These are phyloP conservation scores for Scorias spongiosa DNA, from an alignment of 2,329 filamentous ascomycete species.

Conservation along the genomic window DNA sequence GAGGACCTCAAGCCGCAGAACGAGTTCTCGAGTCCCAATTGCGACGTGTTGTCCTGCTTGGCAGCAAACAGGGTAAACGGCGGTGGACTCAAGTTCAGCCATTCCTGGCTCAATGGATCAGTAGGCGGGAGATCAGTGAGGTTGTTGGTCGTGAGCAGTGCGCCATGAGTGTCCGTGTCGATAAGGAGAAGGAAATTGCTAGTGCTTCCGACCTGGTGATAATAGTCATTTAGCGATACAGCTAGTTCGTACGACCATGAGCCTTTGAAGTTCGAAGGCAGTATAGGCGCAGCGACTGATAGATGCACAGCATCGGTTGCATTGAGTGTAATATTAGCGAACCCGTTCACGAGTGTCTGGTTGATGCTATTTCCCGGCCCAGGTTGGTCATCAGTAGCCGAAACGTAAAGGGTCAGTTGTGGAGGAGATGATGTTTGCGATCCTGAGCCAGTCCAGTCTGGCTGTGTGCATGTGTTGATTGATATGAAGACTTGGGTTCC, in stretches of 20 bases:
- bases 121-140: conserved; percentile 39
- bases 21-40: conserved; percentile 60
- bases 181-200: conserved; percentile 55
- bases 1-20: conserved; percentile 65
- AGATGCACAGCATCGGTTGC: conserved; percentile 58
- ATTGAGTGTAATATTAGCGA: conserved; percentile 47
- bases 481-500: conserved; percentile 55
- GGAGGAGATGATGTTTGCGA: conserved; percentile 32
- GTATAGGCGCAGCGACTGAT: conserved; percentile 54
- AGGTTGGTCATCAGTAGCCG: conserved; percentile 49
- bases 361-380: conserved; percentile 40
- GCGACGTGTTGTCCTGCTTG: conserved; percentile 40
- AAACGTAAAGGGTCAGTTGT: conserved; percentile 63
- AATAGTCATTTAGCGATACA: conserved; percentile 64
- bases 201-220: conserved; percentile 47
- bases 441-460: conserved; percentile 37
- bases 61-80: conserved; percentile 65
- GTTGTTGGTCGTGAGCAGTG: conserved; percentile 64
- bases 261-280: conserved; percentile 44
- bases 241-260: conserved; percentile 70
- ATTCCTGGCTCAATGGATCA: conserved; percentile 36
- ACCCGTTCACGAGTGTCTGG: conserved; percentile 51
- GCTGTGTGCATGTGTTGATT: conserved; percentile 73
- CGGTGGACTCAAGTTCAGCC: conserved; percentile 40
- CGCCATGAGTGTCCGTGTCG: conserved; percentile 67